Percentiles rank a stretch among this genome's conserved stretches.
phyloP scores from a whole-genome alignment of 805 yeast genomes.

The Wickerhamomyces bisporus region DNA sequence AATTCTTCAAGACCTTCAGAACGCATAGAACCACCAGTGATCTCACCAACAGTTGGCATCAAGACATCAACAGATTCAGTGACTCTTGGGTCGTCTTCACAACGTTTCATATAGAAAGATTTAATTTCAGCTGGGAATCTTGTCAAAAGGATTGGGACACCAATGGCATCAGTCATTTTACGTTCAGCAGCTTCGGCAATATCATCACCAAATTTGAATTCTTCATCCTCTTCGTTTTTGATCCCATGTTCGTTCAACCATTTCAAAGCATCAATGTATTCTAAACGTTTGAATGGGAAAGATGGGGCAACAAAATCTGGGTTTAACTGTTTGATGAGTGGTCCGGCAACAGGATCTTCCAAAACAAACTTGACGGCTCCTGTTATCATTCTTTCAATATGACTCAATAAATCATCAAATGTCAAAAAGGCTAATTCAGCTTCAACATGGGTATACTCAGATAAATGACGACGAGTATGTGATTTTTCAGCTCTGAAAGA shows the following conservation, averaged over 20 bases:
- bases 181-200: slow-evolving; percentile 99
- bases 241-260: slow-evolving; percentile 97
- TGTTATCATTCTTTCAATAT: slow-evolving; percentile 76
- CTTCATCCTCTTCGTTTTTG: slow-evolving; percentile 90
- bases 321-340: slow-evolving; percentile 84
- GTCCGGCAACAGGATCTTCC: slow-evolving; percentile 90
- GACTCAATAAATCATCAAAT: slow-evolving; percentile 81
- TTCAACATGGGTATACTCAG: slow-evolving; percentile 96
- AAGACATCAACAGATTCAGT: slow-evolving; percentile 97
- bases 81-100: slow-evolving; percentile 85
- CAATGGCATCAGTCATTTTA: slow-evolving; percentile 93
- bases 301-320: slow-evolving; percentile 82
- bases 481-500: slow-evolving; percentile 99
- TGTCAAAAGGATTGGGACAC: slow-evolving; percentile 85
- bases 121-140: slow-evolving; percentile 97
- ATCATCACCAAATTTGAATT: slow-evolving; percentile 95
- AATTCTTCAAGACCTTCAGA: slow-evolving; percentile 77
- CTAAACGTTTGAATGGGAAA: slow-evolving; percentile 86
- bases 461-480: slow-evolving; percentile 96
- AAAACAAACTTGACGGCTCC: slow-evolving; percentile 67
- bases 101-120: slow-evolving; percentile 96
- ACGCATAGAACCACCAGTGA: slow-evolving; percentile 99
- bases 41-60: slow-evolving; percentile 99
- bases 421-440: slow-evolving; percentile 84
- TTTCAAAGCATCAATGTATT: slow-evolving; percentile 82